Base-by-base conservation (phyloP, 176 grass and related monocot genomes). In the Olyra latifolia region DNA sequence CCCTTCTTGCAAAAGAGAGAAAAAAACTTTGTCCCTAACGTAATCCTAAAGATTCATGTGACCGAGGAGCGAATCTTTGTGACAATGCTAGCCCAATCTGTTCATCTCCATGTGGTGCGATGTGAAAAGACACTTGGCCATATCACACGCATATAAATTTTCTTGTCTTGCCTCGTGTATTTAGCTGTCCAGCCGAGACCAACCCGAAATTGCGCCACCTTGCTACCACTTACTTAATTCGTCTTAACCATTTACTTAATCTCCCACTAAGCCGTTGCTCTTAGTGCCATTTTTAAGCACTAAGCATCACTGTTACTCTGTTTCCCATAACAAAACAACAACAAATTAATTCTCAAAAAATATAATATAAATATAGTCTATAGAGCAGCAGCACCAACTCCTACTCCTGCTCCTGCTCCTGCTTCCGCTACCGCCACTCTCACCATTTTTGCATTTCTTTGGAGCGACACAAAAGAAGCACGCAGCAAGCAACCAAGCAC, bases 361-460 rank as follows among this genome's bases (percentile, higher is more conserved):
- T 29, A 72, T 20, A 50, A 11, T 5, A 10, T 1, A 24, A 11
- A 24, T 2, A 56, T 19, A 8, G n/a, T n/a, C n/a, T n/a, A 56
- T 3, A 1, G n/a, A 73, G 52, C 29, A 67, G 32, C 65, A 72
- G 67, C 28, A 19, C 22, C 74, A 0, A 1, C 28, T 0, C 14
- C 38, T 15, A 20, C 25, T 60, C 28, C 38, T 59, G 30, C 43
- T 66, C 7, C 81, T 10, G 10, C 47, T 24, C 3, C 77, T 48
- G 6, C 52, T 28, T 11, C 66, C 43, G 0, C 23, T 52, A 45
- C 64, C 64, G 57, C 50, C 39, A 20, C 76, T 54, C 27, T 83
- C 74, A 38, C 86, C 74, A 30, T n/a, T n/a, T 74, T 73, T 73
- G 58, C 58, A 63, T 67, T 79, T 79, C 30, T 80, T 59, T 60